Conservation (phyloP, 78 protist species). For the Blattamonas nauphoetae region DNA sequence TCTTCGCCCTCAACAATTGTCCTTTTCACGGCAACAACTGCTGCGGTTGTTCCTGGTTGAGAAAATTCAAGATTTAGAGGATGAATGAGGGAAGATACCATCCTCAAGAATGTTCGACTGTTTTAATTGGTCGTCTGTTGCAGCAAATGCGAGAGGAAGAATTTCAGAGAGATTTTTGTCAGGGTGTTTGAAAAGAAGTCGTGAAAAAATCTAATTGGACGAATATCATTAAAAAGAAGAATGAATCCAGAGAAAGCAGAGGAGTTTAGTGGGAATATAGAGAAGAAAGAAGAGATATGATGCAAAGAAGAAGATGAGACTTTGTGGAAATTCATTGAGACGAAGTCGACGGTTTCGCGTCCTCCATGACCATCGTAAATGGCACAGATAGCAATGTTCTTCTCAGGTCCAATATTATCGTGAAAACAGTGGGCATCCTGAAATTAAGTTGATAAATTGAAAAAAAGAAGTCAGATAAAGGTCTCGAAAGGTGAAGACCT, state of each 20-base stretch:
- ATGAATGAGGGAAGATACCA: not conserved
- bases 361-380: constrained; percentile 35
- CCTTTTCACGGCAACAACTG: not conserved
- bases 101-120: too few relatives aligned
- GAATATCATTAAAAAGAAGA: too few relatives aligned
- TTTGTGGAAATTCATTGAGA: too few relatives aligned
- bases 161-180: not conserved
- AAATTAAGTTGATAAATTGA: not conserved
- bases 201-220: not conserved
- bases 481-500: constrained; percentile 1
- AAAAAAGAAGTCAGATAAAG: not conserved
- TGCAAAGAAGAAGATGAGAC: not conserved
- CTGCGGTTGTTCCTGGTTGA: constrained; percentile 4
- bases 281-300: not conserved
- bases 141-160: not conserved
- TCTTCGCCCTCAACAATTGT: not conserved
- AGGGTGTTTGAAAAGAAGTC: not conserved
- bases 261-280: too few relatives aligned
- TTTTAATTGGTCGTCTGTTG: not conserved
- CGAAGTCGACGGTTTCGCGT: constrained; percentile 16
- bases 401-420: constrained; percentile 3
- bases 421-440: not conserved
- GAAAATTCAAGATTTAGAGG: not conserved
- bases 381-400: not conserved
- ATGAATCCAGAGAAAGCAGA: too few relatives aligned